Evolutionary conservation across 78 protist species (phyloP).

Genomic region (Capsaspora owczarzaki): DNA sequence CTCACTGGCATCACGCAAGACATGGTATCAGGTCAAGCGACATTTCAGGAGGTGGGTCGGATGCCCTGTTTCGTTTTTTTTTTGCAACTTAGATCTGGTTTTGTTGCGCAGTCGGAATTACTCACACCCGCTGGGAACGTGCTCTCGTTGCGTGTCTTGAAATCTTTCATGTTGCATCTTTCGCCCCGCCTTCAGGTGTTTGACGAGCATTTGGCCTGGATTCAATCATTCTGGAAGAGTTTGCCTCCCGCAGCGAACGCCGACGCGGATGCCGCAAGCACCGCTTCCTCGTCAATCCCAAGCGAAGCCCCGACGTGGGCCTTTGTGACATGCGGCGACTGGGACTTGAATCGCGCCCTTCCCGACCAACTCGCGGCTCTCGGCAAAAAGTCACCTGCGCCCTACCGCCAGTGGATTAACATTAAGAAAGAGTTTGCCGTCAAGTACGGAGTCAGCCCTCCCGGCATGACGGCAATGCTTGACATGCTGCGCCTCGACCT

Average conservation of each 20-base stretch:
- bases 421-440: slow-evolving; percentile 20
- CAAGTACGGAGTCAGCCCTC: too few species aligned
- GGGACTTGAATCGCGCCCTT: slow-evolving; percentile 23
- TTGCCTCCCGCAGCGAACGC: too few species aligned
- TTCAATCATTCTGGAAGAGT: too few species aligned
- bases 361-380: neutral
- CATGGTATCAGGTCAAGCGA: neutral
- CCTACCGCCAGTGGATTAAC: slow-evolving; percentile 21
- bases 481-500: neutral
- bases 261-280: too few species aligned
- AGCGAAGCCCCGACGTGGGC: neutral
- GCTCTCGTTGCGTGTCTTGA: too few species aligned
- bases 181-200: too few species aligned
- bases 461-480: slow-evolving; percentile 18
- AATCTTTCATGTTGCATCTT: too few species aligned
- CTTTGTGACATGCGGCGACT: slow-evolving; percentile 48
- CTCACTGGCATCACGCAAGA: slow-evolving; percentile 37
- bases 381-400: neutral
- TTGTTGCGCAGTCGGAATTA: too few species aligned
- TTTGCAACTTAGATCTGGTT: too few species aligned
- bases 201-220: too few species aligned
- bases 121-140: too few species aligned
- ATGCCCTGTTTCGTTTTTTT: neutral
- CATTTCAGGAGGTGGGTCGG: neutral
- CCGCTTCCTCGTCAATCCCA: too few species aligned